These are phyloP conservation scores for Fraxinus sp. DNA, from an alignment of 305 asterid genomes.

Conservation along the genomic window DNA sequence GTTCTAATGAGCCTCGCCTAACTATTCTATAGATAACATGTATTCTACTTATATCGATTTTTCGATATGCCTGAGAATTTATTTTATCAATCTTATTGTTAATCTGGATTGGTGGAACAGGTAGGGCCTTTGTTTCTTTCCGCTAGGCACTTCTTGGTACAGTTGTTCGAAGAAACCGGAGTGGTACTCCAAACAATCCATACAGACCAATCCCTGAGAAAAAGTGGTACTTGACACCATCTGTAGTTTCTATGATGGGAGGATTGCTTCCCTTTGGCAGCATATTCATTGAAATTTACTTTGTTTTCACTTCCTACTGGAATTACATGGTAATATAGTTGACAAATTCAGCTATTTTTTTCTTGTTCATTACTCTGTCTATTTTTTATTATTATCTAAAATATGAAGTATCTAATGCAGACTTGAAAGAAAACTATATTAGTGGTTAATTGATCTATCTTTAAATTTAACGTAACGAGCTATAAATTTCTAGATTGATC, in stretches of 20 bases:
- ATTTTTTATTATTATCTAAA: not conserved
- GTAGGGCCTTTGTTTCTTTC: constrained; percentile 53
- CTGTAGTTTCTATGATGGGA: too few relatives aligned
- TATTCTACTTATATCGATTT: not conserved
- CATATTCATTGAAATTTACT: too few relatives aligned
- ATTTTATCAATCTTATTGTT: not conserved
- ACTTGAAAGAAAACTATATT: not conserved
- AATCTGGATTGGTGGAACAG: constrained; percentile 36
- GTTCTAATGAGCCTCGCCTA: too few relatives aligned
- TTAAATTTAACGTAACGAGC: not conserved
- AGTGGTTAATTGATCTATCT: not conserved
- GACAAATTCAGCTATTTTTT: constrained; percentile 16
- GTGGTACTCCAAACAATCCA: constrained; percentile 57
- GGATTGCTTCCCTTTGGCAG: too few relatives aligned
- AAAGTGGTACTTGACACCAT: not conserved
- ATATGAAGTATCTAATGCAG: not conserved
- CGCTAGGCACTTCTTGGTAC: constrained; percentile 58
- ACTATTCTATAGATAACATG: not conserved
- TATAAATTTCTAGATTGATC: not conserved
- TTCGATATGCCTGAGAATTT: not conserved
- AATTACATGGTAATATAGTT: constrained; percentile 32
- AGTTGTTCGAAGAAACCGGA: constrained; percentile 56
- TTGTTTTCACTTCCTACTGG: too few relatives aligned
- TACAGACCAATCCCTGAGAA: constrained; percentile 58
- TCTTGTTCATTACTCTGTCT: not conserved